phyloP scores from a whole-genome alignment of 805 yeast species.

The Candida silvicultrix region DNA sequence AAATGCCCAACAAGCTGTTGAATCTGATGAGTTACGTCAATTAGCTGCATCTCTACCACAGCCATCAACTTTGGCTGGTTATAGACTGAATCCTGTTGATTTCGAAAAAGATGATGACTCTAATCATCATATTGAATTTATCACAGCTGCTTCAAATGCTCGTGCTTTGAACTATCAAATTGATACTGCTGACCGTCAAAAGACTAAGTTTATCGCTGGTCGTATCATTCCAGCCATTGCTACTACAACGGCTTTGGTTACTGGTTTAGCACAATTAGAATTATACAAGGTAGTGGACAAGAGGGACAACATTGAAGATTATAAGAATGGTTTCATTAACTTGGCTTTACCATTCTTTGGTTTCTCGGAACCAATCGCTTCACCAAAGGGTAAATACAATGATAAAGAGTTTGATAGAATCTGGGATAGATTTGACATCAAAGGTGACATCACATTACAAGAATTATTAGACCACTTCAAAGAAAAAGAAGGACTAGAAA shows the following conservation, averaged over 20 bases:
- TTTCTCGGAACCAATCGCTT: slow-evolving; percentile 91
- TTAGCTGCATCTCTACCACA: slow-evolving; percentile 80
- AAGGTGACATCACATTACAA: slow-evolving; percentile 70
- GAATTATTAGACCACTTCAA: slow-evolving; percentile 71
- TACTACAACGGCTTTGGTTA: slow-evolving; percentile 95
- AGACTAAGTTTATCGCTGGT: slow-evolving; percentile 97
- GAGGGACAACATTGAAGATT: slow-evolving; percentile 70
- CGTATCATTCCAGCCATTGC: slow-evolving; percentile 98
- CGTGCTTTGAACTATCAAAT: slow-evolving; percentile 90
- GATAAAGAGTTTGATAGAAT: slow-evolving; percentile 75
- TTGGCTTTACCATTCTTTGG: slow-evolving; percentile 95
- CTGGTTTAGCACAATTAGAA: slow-evolving; percentile 91
- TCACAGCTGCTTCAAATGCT: slow-evolving; percentile 91
- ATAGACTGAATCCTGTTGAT: slow-evolving; percentile 81
- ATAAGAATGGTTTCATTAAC: slow-evolving; percentile 88
- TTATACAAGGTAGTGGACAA: slow-evolving; percentile 82
- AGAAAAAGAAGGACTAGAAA: slow-evolving; percentile 75
- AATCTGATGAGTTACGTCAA: slow-evolving; percentile 56
- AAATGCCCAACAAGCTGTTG: slow-evolving; percentile 46
- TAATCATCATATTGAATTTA: slow-evolving; percentile 94
- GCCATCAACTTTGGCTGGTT: slow-evolving; percentile 84
- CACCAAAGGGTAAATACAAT: slow-evolving; percentile 78
- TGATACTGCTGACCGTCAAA: slow-evolving; percentile 80
- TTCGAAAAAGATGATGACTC: slow-evolving; percentile 98
- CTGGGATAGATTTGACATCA: slow-evolving; percentile 90